Percentiles rank a stretch among this genome's conserved stretches.
These are phyloP conservation scores for Huiozyma sinensis DNA, from an alignment of 805 yeast genomes.

Conservation along the genomic window DNA sequence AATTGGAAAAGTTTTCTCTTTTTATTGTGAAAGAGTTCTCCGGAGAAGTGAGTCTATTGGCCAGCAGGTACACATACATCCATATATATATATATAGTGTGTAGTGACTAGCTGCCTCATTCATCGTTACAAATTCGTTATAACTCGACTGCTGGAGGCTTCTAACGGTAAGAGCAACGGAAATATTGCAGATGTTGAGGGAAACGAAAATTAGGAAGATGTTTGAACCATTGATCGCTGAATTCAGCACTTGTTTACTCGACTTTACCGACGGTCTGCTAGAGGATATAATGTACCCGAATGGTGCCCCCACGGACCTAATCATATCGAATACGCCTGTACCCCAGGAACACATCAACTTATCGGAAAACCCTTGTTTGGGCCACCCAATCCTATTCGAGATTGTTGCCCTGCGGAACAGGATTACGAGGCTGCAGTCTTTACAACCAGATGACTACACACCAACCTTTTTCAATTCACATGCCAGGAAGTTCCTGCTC, in stretches of 20 bases:
- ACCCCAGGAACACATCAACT: neutral
- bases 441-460: neutral
- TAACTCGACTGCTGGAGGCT: too few relatives aligned
- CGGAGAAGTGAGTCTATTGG: too few relatives aligned
- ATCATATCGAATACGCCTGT: neutral
- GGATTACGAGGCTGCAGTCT: neutral
- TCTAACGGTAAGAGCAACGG: too few relatives aligned
- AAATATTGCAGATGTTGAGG: too few relatives aligned
- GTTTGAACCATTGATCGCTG: neutral
- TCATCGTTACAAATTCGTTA: too few relatives aligned
- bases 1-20: too few relatives aligned
- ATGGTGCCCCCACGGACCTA: slow-evolving; percentile 6
- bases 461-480: slow-evolving; percentile 1
- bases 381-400: slow-evolving; percentile 20
- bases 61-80: too few relatives aligned
- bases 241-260: slow-evolving; percentile 5
- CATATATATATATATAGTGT: too few relatives aligned
- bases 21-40: too few relatives aligned
- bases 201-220: too few relatives aligned
- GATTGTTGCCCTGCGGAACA: slow-evolving; percentile 12
- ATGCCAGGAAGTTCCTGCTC: neutral
- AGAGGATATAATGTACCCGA: slow-evolving; percentile 18
- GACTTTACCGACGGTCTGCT: slow-evolving; percentile 14
- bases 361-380: slow-evolving; percentile 4
- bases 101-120: too few relatives aligned